phyloP scores from a whole-genome alignment of 352 stramenopile genomes.

The Phytophthora europaea region DNA sequence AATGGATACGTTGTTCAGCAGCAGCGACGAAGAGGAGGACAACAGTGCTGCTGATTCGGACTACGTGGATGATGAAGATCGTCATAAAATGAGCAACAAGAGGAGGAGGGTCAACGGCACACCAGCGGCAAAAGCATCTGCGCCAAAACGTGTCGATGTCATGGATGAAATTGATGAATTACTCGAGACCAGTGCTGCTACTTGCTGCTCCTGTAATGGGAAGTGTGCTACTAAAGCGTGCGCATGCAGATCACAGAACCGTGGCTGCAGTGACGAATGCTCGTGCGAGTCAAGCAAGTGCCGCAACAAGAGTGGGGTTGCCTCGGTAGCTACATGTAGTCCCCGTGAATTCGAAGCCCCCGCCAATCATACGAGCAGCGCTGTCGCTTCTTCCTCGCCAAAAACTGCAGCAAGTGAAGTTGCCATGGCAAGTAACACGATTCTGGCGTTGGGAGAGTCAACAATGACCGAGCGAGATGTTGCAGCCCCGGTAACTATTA shows the following conservation, averaged over 20 bases:
- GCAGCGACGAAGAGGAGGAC: constrained; percentile 65
- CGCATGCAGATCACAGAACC: constrained; percentile 60
- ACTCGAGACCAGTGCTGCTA: constrained; percentile 41
- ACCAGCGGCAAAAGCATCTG: background rate
- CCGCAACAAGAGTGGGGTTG: constrained; percentile 44
- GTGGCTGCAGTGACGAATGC: constrained; percentile 56
- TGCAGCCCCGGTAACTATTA: background rate
- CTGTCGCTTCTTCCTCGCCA: constrained; percentile 13
- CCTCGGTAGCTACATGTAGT: background rate
- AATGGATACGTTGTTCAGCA: constrained; percentile 60
- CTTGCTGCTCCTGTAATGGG: constrained; percentile 74
- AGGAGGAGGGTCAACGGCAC: constrained; percentile 1
- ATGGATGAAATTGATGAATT: constrained; percentile 74
- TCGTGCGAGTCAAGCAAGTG: constrained; percentile 70
- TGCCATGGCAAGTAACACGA: background rate
- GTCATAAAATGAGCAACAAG: constrained; percentile 7
- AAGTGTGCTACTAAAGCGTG: constrained; percentile 83
- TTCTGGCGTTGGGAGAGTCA: background rate
- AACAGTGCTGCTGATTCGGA: constrained; percentile 69
- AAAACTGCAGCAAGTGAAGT: background rate
- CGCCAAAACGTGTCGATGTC: constrained; percentile 21
- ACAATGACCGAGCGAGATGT: background rate
- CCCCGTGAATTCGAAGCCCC: background rate
- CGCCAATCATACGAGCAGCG: background rate
- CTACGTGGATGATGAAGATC: constrained; percentile 67